Percentiles rank a stretch among this genome's conserved stretches.
Conservation (phyloP, 768 basidiomycete species). For the Lactarius pseudohatsudake region DNA sequence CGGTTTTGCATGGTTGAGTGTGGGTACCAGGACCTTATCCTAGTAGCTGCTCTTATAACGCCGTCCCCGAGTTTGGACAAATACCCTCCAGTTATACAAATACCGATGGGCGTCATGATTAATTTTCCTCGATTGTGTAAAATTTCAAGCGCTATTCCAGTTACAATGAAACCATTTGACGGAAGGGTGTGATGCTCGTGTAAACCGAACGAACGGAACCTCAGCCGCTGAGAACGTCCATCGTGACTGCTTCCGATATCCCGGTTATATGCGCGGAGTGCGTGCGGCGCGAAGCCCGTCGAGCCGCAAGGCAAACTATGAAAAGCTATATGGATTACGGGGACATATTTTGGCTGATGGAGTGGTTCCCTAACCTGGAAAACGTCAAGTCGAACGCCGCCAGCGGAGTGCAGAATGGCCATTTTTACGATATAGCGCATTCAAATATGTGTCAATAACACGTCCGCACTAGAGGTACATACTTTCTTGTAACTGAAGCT, state of each 20-base stretch:
- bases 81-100: not conserved
- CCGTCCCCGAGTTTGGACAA: not conserved
- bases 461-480: not conserved
- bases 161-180: not conserved
- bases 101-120: not conserved
- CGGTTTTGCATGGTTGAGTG: conserved; percentile 1
- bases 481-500: not conserved
- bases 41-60: conserved; percentile 1
- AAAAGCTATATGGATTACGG: not conserved
- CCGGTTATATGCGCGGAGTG: not conserved
- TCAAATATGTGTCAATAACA: not conserved
- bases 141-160: not conserved
- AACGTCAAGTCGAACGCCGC: not conserved
- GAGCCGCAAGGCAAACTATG: not conserved
- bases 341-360: not conserved
- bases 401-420: not conserved
- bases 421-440: not conserved
- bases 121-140: not conserved
- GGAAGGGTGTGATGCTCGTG: not conserved
- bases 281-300: not conserved
- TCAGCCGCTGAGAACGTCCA: not conserved
- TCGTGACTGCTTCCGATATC: not conserved
- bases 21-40: too few species aligned
- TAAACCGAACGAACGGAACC: not conserved
- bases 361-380: not conserved